phyloP scores from a whole-genome alignment of 768 basidiomycete genomes.

The Russula foetens region DNA sequence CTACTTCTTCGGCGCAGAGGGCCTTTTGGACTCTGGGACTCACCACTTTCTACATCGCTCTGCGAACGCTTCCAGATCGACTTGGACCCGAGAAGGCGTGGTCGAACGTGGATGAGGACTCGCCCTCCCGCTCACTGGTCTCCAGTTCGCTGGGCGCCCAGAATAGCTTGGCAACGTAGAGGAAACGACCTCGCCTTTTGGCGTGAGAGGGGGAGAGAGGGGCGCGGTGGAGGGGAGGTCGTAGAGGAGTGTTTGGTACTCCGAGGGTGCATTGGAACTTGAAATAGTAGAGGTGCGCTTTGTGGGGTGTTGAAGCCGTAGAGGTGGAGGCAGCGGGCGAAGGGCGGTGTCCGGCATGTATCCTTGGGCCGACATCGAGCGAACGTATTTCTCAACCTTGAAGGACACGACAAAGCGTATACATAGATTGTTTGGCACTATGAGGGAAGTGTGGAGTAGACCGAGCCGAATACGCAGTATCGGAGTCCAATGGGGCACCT shows the following conservation, averaged over 20 bases:
- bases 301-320: slow-evolving; percentile 10
- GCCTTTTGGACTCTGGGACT: slow-evolving; percentile 24
- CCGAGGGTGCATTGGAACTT: slow-evolving; percentile 3
- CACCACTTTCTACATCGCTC: slow-evolving; percentile 75
- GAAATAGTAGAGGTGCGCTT: slow-evolving; percentile 12
- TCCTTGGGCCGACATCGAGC: slow-evolving; percentile 15
- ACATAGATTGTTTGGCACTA: slow-evolving; percentile 5
- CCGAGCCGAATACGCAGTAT: slow-evolving; percentile 12
- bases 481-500: not conserved
- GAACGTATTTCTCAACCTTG: not conserved
- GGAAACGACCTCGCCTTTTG: slow-evolving; percentile 1
- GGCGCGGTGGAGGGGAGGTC: slow-evolving; percentile 20
- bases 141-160: slow-evolving; percentile 9
- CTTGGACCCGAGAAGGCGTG: slow-evolving; percentile 58
- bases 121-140: slow-evolving; percentile 31
- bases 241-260: slow-evolving; percentile 21
- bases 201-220: slow-evolving; percentile 8
- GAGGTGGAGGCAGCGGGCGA: slow-evolving; percentile 21
- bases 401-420: not conserved
- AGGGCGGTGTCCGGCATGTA: slow-evolving; percentile 17
- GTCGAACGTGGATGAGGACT: slow-evolving; percentile 60
- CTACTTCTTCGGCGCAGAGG: not conserved
- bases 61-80: slow-evolving; percentile 72
- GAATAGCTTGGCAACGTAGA: slow-evolving; percentile 11
- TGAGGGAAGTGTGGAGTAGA: not conserved